These are phyloP conservation scores for Prunus mongolica DNA, from an alignment of 306 rosid species.

Conservation along the genomic window DNA sequence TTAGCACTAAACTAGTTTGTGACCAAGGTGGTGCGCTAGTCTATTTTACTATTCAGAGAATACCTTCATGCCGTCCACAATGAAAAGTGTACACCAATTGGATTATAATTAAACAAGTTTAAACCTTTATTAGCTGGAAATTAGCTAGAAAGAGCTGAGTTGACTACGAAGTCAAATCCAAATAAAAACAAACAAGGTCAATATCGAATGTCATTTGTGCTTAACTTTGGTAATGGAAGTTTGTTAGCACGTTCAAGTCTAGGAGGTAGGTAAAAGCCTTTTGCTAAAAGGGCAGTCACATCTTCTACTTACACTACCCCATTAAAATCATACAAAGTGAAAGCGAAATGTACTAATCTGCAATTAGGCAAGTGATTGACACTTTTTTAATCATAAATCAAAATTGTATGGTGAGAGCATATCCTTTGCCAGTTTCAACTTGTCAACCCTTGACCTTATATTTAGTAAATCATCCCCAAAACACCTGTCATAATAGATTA, in stretches of 20 bases:
- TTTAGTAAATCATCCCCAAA: background rate
- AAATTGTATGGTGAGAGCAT: background rate
- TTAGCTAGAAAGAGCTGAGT: background rate
- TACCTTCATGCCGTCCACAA: background rate
- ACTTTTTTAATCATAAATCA: background rate
- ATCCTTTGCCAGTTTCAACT: conserved; percentile 10
- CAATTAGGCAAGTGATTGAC: conserved; percentile 9
- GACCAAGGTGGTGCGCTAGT: background rate
- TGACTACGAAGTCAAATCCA: conserved; percentile 14
- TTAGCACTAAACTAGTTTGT: background rate
- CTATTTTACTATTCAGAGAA: background rate
- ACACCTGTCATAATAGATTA: background rate
- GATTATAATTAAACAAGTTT: no score
- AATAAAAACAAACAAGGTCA: conserved; percentile 1
- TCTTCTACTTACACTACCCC: background rate
- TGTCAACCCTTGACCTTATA: conserved; percentile 12
- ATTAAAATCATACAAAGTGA: background rate
- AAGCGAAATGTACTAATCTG: conserved; percentile 3
- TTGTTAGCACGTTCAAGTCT: conserved; percentile 16
- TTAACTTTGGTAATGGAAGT: background rate
- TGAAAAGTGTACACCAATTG: background rate
- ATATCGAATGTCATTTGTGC: background rate
- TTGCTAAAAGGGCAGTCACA: background rate
- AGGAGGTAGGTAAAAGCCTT: background rate
- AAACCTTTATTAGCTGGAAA: background rate